Percentiles rank a stretch among this genome's conserved stretches.
These are phyloP conservation scores for Podila epigama DNA, from an alignment of 192 early-diverging fungal genomes.

Conservation along the genomic window DNA sequence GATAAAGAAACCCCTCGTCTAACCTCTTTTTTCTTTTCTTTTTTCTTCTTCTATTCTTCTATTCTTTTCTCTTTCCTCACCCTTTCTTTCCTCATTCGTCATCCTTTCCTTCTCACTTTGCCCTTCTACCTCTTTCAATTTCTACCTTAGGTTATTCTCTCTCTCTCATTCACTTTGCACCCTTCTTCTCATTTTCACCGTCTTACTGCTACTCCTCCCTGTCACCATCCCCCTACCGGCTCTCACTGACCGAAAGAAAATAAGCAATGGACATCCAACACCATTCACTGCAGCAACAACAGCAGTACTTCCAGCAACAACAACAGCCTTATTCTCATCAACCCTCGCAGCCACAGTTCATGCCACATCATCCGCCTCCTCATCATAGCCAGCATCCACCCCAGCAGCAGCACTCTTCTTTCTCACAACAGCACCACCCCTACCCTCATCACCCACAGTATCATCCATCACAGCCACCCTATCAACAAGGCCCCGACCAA, in stretches of 20 bases:
- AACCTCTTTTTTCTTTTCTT: not conserved
- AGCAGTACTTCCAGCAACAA: conserved; percentile 5
- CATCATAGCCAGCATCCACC: conserved; percentile 10
- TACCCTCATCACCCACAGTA: conserved; percentile 3
- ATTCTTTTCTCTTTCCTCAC: not conserved
- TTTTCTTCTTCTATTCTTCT: not conserved
- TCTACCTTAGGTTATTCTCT: not conserved
- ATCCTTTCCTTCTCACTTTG: too few relatives aligned
- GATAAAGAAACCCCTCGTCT: not conserved
- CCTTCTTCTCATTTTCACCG: not conserved
- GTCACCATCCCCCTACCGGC: not conserved
- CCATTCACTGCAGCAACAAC: conserved; percentile 1
- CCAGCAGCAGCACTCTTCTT: not conserved
- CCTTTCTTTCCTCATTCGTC: not conserved
- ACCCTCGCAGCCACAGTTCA: conserved; percentile 14
- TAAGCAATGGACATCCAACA: conserved; percentile 1
- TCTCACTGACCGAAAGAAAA: not conserved
- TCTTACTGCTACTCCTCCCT: not conserved
- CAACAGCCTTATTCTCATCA: conserved; percentile 1
- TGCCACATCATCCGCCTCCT: conserved; percentile 8
- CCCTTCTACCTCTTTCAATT: not conserved
- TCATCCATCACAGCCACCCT: not conserved
- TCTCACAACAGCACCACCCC: conserved; percentile 8
- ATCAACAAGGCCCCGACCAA: not conserved
- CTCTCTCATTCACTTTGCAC: not conserved